A percentile compares a stretch with the other conserved stretches of the same genome.
Evolutionary conservation across 2,329 filamentous ascomycete species (phyloP).

Genomic region (Aspergillus fumigatus): DNA sequence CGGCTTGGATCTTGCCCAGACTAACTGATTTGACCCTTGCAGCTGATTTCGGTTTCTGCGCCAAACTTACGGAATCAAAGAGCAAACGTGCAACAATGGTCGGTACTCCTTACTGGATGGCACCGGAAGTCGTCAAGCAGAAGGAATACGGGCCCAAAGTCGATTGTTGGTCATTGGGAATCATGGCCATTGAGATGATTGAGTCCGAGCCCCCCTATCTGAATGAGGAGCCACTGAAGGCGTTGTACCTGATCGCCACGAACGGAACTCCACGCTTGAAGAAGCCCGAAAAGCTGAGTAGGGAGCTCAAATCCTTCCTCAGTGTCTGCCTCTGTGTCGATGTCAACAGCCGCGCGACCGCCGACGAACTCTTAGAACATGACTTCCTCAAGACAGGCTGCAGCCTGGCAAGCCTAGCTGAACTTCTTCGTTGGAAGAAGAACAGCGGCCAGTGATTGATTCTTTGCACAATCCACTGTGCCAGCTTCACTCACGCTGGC

Average conservation of each 20-base stretch:
- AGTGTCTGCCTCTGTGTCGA: conserved; percentile 96
- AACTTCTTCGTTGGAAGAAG: conserved; percentile 69
- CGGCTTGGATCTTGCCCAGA: neutral
- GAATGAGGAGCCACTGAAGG: conserved; percentile 96
- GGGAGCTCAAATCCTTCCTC: conserved; percentile 95
- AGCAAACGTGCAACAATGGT: conserved; percentile 99
- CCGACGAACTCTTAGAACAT: conserved; percentile 81
- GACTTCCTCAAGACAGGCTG: conserved; percentile 95
- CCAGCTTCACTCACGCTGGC: neutral
- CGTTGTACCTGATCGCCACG: conserved; percentile 93
- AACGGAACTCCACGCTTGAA: conserved; percentile 95
- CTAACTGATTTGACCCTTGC: conserved; percentile 22
- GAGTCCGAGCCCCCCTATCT: conserved; percentile 97
- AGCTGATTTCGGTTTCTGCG: conserved; percentile 99
- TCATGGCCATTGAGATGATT: conserved; percentile 99
- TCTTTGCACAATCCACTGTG: neutral
- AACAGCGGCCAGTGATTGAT: conserved; percentile 33
- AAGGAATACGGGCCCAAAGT: conserved; percentile 98
- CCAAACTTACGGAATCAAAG: conserved; percentile 94
- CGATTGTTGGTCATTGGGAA: conserved; percentile 97
- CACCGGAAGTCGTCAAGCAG: conserved; percentile 97
- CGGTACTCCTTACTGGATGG: conserved; percentile 99
- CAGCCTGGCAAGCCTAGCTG: conserved; percentile 73
- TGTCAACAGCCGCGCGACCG: conserved; percentile 88
- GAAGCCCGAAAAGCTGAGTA: conserved; percentile 96